Conservation (phyloP, 73 alveolate species). For the Uronychia setigera region DNA sequence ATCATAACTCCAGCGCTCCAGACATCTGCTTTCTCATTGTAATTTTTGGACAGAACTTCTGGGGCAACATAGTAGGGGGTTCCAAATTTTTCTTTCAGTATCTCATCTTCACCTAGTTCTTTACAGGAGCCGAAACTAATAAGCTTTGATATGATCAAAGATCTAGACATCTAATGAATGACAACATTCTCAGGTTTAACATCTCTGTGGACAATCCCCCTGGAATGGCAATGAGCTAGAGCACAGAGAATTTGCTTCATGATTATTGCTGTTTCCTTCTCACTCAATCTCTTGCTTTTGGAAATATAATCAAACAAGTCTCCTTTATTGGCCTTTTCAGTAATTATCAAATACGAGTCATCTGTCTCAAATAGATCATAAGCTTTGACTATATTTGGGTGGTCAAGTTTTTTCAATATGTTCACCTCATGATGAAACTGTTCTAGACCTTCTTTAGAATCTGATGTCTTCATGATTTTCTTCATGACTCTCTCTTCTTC, state of each 20-base stretch:
- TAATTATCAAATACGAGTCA: constrained; percentile 65
- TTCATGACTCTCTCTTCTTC: constrained; percentile 73
- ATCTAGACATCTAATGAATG: constrained; percentile 31
- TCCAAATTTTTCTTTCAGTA: constrained; percentile 60
- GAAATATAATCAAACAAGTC: constrained; percentile 69
- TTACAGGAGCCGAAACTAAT: constrained; percentile 80
- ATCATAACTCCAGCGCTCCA: constrained; percentile 83
- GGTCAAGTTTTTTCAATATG: constrained; percentile 74
- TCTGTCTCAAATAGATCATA: constrained; percentile 71
- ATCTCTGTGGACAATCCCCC: constrained; percentile 76
- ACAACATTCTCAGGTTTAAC: constrained; percentile 77
- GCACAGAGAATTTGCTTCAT: constrained; percentile 73
- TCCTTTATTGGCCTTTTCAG: constrained; percentile 71
- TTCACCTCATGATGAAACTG: constrained; percentile 64
- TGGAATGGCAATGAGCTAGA: constrained; percentile 64
- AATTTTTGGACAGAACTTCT: constrained; percentile 67
- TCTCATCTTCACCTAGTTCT: constrained; percentile 61
- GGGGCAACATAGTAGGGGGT: constrained; percentile 84
- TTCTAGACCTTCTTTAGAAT: constrained; percentile 10
- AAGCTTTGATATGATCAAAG: constrained; percentile 40
- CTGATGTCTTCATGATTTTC: constrained; percentile 36
- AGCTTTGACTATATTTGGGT: constrained; percentile 79
- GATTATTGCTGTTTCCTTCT: constrained; percentile 65
- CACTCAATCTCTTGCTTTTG: constrained; percentile 49
- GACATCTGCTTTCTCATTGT: constrained; percentile 80